Percentiles rank a stretch among this genome's conserved stretches.
Conservation (phyloP, 225 moss, liverwort and hornwort species). For the Asterella californica region DNA sequence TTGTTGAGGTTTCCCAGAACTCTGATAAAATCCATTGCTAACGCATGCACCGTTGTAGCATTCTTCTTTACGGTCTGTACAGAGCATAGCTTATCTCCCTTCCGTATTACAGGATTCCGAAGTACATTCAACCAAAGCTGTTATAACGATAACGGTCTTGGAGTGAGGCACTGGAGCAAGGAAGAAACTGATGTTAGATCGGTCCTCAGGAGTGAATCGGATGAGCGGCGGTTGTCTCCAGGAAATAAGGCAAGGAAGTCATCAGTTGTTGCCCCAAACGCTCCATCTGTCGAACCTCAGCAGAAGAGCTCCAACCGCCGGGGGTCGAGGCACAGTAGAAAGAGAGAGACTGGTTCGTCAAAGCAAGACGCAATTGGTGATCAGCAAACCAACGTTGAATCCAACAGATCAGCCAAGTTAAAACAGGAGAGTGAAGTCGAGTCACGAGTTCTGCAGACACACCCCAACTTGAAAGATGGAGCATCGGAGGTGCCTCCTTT, state of each 20-base stretch:
- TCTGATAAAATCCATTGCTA: neutral
- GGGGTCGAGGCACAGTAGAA: slow-evolving; percentile 18
- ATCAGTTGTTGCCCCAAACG: slow-evolving; percentile 4
- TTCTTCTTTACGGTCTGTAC: neutral
- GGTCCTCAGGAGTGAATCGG: slow-evolving; percentile 12
- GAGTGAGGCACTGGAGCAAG: slow-evolving; percentile 24
- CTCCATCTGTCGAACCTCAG: slow-evolving; percentile 12
- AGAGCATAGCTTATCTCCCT: neutral
- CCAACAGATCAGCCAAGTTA: neutral
- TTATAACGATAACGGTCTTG: slow-evolving; percentile 9
- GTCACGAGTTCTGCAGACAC: slow-evolving; percentile 14
- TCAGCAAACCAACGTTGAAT: slow-evolving; percentile 7
- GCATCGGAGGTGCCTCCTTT: slow-evolving; percentile 25
- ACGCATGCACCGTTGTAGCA: neutral
- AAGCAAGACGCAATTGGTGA: slow-evolving; percentile 7
- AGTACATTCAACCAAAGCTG: slow-evolving; percentile 24
- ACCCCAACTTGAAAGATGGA: slow-evolving; percentile 22
- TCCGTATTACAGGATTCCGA: slow-evolving; percentile 16
- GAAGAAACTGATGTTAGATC: slow-evolving; percentile 24
- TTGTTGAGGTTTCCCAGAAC: neutral
- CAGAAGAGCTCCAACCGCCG: slow-evolving; percentile 15
- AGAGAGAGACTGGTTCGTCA: slow-evolving; percentile 9
- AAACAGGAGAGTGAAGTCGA: slow-evolving; percentile 12
- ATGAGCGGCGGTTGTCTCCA: slow-evolving; percentile 2
- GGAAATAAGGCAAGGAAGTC: slow-evolving; percentile 20